Percentiles rank a stretch among this genome's conserved stretches.
These are phyloP conservation scores for Xanthoconium purpureum DNA, from an alignment of 768 basidiomycete species.

Conservation along the genomic window DNA sequence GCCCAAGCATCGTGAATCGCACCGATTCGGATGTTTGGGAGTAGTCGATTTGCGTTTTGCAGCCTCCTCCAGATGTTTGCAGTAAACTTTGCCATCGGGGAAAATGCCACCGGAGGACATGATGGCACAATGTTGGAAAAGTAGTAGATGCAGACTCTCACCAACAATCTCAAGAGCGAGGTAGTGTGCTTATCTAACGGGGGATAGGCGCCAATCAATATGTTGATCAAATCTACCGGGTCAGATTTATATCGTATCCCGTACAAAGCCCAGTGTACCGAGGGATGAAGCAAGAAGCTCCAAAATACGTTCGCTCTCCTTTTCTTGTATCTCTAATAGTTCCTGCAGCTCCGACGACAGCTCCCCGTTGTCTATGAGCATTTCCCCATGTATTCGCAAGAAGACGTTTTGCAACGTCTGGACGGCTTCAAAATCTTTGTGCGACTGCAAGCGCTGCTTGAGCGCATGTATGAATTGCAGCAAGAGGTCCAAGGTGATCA, in stretches of 20 bases:
- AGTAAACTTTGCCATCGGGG: constrained; percentile 35
- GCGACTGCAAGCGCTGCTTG: constrained; percentile 66
- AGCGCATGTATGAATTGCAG: constrained; percentile 72
- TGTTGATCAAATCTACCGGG: neutral
- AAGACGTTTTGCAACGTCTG: constrained; percentile 86
- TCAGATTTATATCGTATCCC: constrained; percentile 50
- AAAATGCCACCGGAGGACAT: constrained; percentile 23
- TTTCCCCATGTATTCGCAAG: constrained; percentile 79
- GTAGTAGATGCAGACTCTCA: neutral
- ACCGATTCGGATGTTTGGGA: constrained; percentile 38
- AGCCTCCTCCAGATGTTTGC: constrained; percentile 36
- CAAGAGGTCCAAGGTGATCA: constrained; percentile 63
- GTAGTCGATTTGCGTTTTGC: constrained; percentile 34
- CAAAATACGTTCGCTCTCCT: constrained; percentile 75
- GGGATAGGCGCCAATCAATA: neutral
- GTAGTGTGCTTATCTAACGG: constrained; percentile 23
- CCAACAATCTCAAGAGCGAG: neutral
- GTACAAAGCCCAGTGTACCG: constrained; percentile 73
- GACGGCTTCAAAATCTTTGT: constrained; percentile 92
- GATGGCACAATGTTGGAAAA: neutral
- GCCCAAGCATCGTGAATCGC: constrained; percentile 10
- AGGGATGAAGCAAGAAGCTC: constrained; percentile 72
- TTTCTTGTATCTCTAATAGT: constrained; percentile 63
- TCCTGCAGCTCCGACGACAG: constrained; percentile 53
- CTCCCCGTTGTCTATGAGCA: constrained; percentile 69